These are phyloP conservation scores for Apophysomyces ossiformis DNA, from an alignment of 371 early-diverging fungal genomes.

Conservation along the genomic window DNA sequence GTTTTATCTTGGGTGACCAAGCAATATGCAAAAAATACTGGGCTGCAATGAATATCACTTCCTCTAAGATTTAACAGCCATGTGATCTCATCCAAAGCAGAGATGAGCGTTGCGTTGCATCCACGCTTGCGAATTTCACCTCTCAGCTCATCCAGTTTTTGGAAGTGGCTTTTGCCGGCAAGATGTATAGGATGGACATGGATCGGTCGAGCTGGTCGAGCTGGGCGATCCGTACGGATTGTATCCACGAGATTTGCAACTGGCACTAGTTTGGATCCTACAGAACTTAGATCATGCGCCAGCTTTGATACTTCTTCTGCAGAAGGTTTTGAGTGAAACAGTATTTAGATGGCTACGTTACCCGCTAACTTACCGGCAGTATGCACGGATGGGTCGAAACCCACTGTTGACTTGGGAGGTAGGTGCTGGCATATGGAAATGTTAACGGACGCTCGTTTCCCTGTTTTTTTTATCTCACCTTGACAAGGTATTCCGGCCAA, in stretches of 20 bases:
- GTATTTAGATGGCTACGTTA: neutral
- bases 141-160: slow-evolving; percentile 33
- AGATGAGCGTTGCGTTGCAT: slow-evolving; percentile 69
- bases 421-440: slow-evolving; percentile 47
- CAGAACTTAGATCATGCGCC: neutral
- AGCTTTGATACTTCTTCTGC: no score
- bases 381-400: slow-evolving; percentile 85
- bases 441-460: neutral
- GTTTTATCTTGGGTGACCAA: slow-evolving; percentile 70
- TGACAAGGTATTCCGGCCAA: slow-evolving; percentile 85
- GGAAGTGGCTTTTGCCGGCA: slow-evolving; percentile 89
- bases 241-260: slow-evolving; percentile 11
- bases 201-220: slow-evolving; percentile 66
- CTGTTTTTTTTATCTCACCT: slow-evolving; percentile 38
- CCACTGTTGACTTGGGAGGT: slow-evolving; percentile 73
- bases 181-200: slow-evolving; percentile 71
- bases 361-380: slow-evolving; percentile 58
- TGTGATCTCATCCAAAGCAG: slow-evolving; percentile 91
- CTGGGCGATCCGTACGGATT: slow-evolving; percentile 60
- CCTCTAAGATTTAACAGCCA: slow-evolving; percentile 99
- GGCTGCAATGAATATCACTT: slow-evolving; percentile 95
- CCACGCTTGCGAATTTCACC: no score
- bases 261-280: slow-evolving; percentile 56
- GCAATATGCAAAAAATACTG: slow-evolving; percentile 96
- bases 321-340: no score